These are phyloP conservation scores for Leptographium lundbergii DNA, from an alignment of 2,329 filamentous ascomycete species.

Conservation along the genomic window DNA sequence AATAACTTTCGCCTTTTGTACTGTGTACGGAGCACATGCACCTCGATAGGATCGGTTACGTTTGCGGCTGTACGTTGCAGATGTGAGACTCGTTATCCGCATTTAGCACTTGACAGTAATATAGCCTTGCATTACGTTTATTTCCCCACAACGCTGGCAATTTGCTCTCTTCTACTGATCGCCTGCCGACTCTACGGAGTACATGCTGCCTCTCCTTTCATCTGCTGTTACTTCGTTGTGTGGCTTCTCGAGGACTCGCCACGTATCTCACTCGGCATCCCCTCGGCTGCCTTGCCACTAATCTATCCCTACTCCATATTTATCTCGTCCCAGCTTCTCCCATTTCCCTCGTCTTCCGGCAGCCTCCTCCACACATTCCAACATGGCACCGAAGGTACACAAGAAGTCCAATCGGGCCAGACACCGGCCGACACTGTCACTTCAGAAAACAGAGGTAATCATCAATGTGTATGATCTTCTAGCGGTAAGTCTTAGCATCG, in stretches of 20 bases:
- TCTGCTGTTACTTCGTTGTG: not conserved
- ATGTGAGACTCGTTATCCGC: not conserved
- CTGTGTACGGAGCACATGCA: too few relatives aligned
- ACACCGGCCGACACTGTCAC: conserved; percentile 54
- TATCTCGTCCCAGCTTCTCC: not conserved
- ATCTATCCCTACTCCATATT: not conserved
- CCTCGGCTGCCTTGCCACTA: not conserved
- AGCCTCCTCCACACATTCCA: not conserved
- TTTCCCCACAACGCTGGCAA: not conserved
- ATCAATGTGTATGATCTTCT: conserved; percentile 72
- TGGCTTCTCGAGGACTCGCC: not conserved
- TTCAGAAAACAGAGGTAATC: conserved; percentile 59
- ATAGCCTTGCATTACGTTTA: not conserved
- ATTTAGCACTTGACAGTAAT: not conserved
- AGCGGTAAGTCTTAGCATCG: conserved; percentile 33
- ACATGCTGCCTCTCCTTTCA: not conserved
- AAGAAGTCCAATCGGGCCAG: conserved; percentile 23
- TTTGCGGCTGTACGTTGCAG: not conserved
- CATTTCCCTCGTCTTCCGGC: not conserved
- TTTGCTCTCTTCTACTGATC: not conserved
- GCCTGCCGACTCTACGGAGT: not conserved
- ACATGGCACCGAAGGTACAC: conserved; percentile 30
- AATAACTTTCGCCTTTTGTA: not conserved
- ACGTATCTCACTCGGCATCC: not conserved
- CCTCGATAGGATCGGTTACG: not conserved